A percentile compares a stretch with the other conserved stretches of the same genome.
Evolutionary conservation across 371 early-diverging fungal species (phyloP).

Genomic region (Nematocida ausubeli): DNA sequence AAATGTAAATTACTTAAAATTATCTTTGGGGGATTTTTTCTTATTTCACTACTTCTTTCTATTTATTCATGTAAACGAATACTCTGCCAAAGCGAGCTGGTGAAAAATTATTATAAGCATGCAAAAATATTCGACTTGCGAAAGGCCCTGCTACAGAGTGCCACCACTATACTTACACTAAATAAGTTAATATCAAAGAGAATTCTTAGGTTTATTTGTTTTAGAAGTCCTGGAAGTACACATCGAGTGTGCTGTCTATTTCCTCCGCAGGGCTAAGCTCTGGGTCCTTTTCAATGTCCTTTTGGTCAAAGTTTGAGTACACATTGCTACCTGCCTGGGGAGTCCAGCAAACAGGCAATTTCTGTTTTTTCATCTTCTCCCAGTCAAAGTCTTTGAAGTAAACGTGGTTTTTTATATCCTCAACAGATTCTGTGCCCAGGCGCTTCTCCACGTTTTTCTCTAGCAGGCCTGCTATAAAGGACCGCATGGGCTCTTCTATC

Average conservation of each 20-base stretch:
- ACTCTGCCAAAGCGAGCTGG: no score
- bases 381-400: constrained; percentile 90
- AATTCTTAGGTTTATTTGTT: background rate
- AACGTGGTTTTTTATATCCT: constrained; percentile 82
- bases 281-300: constrained; percentile 76
- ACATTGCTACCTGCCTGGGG: constrained; percentile 71
- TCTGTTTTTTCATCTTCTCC: constrained; percentile 78
- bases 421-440: constrained; percentile 73
- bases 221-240: constrained; percentile 49
- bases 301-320: constrained; percentile 68
- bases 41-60: no score
- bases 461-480: constrained; percentile 55
- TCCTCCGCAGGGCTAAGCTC: constrained; percentile 3
- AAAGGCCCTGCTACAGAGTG: no score
- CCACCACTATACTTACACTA: no score
- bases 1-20: no score
- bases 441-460: constrained; percentile 75
- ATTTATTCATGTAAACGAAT: no score
- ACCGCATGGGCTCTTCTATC: background rate
- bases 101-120: no score
- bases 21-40: no score
- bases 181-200: no score
- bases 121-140: no score
- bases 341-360: constrained; percentile 78
- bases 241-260: background rate